Conservation (phyloP, 768 basidiomycete genomes). For the Russula sp. region DNA sequence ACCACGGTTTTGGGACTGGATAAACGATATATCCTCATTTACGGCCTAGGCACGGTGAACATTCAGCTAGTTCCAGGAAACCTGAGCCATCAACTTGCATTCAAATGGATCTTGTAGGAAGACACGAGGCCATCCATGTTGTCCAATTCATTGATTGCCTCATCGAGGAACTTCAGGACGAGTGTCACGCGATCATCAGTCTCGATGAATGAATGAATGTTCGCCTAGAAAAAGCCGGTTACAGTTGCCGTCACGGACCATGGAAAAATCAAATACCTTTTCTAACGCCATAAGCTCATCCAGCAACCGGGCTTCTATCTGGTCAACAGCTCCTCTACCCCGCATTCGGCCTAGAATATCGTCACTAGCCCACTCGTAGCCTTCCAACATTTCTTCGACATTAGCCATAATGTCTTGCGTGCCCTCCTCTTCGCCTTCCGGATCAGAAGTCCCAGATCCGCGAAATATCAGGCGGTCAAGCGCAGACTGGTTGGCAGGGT, state of each 20-base stretch:
- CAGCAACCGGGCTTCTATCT: slow-evolving; percentile 84
- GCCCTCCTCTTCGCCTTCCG: slow-evolving; percentile 58
- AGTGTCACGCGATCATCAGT: slow-evolving; percentile 86
- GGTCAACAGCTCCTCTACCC: slow-evolving; percentile 73
- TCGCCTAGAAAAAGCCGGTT: slow-evolving; percentile 57
- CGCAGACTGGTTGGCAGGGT: slow-evolving; percentile 69
- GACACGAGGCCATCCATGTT: slow-evolving; percentile 85
- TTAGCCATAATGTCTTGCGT: slow-evolving; percentile 80
- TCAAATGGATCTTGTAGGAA: slow-evolving; percentile 94
- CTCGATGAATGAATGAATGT: slow-evolving; percentile 96
- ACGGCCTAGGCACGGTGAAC: slow-evolving; percentile 61
- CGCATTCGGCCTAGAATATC: slow-evolving; percentile 66
- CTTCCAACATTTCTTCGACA: slow-evolving; percentile 98
- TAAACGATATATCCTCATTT: slow-evolving; percentile 90
- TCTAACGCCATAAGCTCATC: slow-evolving; percentile 93
- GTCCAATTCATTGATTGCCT: slow-evolving; percentile 84
- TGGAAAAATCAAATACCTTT: slow-evolving; percentile 53
- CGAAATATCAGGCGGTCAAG: slow-evolving; percentile 66
- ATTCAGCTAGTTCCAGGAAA: background rate
- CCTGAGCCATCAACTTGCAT: slow-evolving; percentile 51
- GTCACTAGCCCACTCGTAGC: slow-evolving; percentile 93
- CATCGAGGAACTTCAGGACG: slow-evolving; percentile 86
- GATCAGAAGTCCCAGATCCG: slow-evolving; percentile 33
- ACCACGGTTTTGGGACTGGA: slow-evolving; percentile 95
- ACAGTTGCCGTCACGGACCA: background rate